Evolutionary conservation across 306 rosid genomes (phyloP).

Genomic region (Vicia sativa): DNA sequence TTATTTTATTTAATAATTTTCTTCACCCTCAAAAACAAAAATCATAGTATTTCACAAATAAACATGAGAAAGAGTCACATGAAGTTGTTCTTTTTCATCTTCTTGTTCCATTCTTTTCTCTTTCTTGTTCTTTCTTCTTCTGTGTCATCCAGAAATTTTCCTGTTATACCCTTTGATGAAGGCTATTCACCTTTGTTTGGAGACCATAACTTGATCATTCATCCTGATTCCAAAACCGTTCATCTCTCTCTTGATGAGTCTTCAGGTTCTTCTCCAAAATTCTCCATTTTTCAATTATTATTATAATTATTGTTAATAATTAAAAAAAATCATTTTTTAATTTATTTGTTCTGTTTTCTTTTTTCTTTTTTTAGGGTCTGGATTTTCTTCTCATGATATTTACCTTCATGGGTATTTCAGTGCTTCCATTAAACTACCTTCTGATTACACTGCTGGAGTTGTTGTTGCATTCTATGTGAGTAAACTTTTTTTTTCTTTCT

Average conservation of each 20-base stretch:
- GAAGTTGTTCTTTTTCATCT: constrained; percentile 40
- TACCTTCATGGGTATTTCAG: constrained; percentile 88
- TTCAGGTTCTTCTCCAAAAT: constrained; percentile 55
- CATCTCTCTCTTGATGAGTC: constrained; percentile 81
- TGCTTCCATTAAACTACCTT: constrained; percentile 88
- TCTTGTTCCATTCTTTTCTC: constrained; percentile 38
- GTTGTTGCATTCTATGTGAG: constrained; percentile 98
- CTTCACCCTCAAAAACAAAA: constrained; percentile 20
- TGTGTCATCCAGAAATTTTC: constrained; percentile 54
- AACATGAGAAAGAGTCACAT: constrained; percentile 50
- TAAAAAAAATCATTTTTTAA: not conserved
- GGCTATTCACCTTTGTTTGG: constrained; percentile 85
- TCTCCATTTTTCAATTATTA: not conserved
- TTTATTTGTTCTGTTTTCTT: not conserved
- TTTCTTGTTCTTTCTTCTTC: constrained; percentile 52
- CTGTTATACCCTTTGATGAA: constrained; percentile 75
- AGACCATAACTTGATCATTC: constrained; percentile 65
- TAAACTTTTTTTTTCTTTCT: not conserved
- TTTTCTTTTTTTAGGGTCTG: constrained; percentile 71
- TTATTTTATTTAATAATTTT: not conserved
- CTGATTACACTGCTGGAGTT: constrained; percentile 95
- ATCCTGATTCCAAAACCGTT: constrained; percentile 76
- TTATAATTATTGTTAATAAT: not conserved
- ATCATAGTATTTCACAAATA: not conserved
- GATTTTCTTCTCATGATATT: constrained; percentile 92